These are phyloP conservation scores for Anacardium occidentale DNA, from an alignment of 345 rosid species.

Conservation along the genomic window DNA sequence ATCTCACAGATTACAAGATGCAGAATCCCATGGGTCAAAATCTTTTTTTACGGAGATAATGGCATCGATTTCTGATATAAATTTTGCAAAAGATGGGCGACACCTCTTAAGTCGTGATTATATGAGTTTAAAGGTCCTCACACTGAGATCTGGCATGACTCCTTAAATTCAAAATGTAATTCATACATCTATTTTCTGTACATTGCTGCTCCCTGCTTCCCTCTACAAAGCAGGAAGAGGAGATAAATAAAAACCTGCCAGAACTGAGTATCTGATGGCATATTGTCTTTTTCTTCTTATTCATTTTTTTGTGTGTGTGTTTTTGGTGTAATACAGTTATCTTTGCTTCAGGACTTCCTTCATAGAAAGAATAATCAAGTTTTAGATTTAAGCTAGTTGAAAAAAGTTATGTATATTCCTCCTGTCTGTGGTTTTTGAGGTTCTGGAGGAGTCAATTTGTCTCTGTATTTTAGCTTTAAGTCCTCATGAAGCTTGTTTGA, in stretches of 20 bases:
- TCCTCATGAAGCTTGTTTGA: not conserved
- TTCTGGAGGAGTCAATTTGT: not conserved
- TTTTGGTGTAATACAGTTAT: not conserved
- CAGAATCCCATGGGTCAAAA: slow-evolving; percentile 39
- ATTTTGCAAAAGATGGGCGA: slow-evolving; percentile 52
- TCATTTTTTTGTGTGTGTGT: not conserved
- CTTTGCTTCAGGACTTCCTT: not conserved
- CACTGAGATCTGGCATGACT: not conserved
- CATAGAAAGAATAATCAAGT: not conserved
- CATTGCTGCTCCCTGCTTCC: slow-evolving; percentile 7
- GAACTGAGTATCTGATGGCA: not conserved
- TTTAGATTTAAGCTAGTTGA: not conserved
- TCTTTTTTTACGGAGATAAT: slow-evolving; percentile 63
- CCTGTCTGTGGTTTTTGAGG: not conserved
- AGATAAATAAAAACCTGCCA: not conserved
- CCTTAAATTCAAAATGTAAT: slow-evolving; percentile 17
- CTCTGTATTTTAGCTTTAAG: slow-evolving; percentile 4
- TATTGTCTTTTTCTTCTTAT: not conserved
- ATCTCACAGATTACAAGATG: slow-evolving; percentile 53
- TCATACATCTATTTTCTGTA: slow-evolving; percentile 1
- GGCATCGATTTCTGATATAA: slow-evolving; percentile 59
- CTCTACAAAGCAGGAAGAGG: slow-evolving; percentile 4
- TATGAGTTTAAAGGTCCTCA: slow-evolving; percentile 59
- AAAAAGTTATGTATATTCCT: not conserved
- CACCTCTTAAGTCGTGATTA: slow-evolving; percentile 64